These are phyloP conservation scores for Phaseolus lunatus DNA, from an alignment of 306 rosid species.

Conservation along the genomic window DNA sequence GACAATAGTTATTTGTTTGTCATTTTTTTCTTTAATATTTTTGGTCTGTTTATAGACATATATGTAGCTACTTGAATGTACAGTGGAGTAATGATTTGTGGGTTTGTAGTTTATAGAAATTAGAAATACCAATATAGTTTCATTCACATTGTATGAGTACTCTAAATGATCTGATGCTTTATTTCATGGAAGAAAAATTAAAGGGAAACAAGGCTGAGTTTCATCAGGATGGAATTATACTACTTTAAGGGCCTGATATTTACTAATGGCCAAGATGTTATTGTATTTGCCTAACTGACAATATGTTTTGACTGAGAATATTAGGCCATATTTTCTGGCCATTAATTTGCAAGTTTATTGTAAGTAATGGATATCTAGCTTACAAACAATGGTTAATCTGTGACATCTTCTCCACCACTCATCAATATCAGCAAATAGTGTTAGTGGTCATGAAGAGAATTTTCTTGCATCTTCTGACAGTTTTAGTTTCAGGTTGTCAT, in stretches of 20 bases:
- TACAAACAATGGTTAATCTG: conserved; percentile 14
- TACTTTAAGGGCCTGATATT: conserved; percentile 5
- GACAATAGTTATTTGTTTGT: conserved; percentile 5
- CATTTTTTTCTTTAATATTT: background rate
- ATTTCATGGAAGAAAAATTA: background rate
- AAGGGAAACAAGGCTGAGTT: conserved; percentile 2
- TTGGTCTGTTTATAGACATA: conserved; percentile 4
- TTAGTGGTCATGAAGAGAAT: conserved; percentile 30
- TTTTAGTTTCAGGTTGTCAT: conserved; percentile 79
- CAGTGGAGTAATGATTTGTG: conserved; percentile 17
- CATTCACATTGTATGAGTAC: background rate
- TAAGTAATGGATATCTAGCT: conserved; percentile 12
- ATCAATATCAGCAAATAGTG: conserved; percentile 18
- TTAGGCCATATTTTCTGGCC: background rate
- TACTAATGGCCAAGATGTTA: background rate
- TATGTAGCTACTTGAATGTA: background rate
- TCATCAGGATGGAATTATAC: background rate
- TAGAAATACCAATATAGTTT: background rate
- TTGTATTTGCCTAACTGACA: conserved; percentile 18
- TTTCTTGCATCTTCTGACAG: conserved; percentile 44
- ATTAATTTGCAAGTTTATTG: conserved; percentile 27
- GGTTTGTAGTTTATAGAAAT: background rate
- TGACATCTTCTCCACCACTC: background rate
- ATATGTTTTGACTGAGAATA: conserved; percentile 21
- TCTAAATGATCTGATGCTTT: background rate